Conservation (phyloP, 441 rosid genomes). For the Melastoma candidum region DNA sequence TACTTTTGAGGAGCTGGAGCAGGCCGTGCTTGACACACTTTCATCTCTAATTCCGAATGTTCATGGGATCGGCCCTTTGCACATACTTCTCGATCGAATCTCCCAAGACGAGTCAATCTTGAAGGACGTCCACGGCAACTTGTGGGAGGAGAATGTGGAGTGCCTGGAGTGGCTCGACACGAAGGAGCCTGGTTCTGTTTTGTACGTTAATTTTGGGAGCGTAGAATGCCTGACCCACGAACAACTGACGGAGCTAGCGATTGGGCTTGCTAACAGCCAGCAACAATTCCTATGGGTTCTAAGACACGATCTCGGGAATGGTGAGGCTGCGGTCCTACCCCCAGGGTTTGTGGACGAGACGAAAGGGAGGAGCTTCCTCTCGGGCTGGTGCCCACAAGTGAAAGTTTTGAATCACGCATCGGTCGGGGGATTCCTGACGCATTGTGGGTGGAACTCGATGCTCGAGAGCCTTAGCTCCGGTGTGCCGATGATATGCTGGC, state of each 20-base stretch:
- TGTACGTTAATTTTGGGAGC: slow-evolving; percentile 50
- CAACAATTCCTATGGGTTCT: slow-evolving; percentile 26
- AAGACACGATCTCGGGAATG: slow-evolving; percentile 35
- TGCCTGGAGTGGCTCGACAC: slow-evolving; percentile 41
- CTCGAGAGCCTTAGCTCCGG: slow-evolving; percentile 37
- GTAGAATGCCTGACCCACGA: slow-evolving; percentile 28
- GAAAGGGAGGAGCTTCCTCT: slow-evolving; percentile 27
- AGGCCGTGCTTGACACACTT: too few relatives aligned
- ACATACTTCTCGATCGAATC: too few relatives aligned
- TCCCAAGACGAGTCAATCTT: too few relatives aligned
- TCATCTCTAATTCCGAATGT: too few relatives aligned
- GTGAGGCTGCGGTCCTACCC: slow-evolving; percentile 34
- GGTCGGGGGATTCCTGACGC: slow-evolving; percentile 40
- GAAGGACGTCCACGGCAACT: slow-evolving; percentile 8
- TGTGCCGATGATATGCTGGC: slow-evolving; percentile 59
- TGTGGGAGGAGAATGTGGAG: slow-evolving; percentile 38
- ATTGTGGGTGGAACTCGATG: slow-evolving; percentile 53
- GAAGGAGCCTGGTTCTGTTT: slow-evolving; percentile 28
- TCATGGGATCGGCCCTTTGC: too few relatives aligned
- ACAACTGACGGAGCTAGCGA: slow-evolving; percentile 41
- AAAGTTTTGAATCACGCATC: slow-evolving; percentile 37
- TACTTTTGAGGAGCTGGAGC: too few relatives aligned
- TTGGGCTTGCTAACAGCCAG: slow-evolving; percentile 47
- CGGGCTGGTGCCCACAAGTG: slow-evolving; percentile 48
- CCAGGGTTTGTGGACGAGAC: slow-evolving; percentile 29